A percentile compares a stretch with the other conserved stretches of the same genome.
Evolutionary conservation across 2,329 filamentous ascomycete genomes (phyloP).

Genomic region (Niveomyces coronatus): DNA sequence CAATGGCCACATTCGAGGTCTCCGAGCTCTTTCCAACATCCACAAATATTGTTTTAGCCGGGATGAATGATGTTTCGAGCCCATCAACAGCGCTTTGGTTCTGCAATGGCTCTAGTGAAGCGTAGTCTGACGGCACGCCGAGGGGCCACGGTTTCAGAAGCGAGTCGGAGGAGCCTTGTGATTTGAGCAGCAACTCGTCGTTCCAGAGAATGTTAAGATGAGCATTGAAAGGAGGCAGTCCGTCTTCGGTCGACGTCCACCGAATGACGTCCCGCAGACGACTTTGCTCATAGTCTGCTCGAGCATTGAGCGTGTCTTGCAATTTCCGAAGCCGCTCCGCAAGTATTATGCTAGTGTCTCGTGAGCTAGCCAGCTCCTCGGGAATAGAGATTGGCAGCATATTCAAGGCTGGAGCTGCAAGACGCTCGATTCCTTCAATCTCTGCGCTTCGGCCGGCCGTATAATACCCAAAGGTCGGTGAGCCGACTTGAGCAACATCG

Average conservation of each 20-base stretch:
- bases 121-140: slow-evolving; percentile 2
- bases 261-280: slow-evolving; percentile 3
- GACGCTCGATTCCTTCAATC: slow-evolving; percentile 1
- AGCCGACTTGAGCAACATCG: background rate
- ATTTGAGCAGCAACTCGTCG: background rate
- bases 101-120: slow-evolving; percentile 1
- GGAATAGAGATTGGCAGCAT: slow-evolving; percentile 1
- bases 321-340: slow-evolving; percentile 1
- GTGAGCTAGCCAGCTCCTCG: background rate
- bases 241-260: background rate
- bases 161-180: background rate
- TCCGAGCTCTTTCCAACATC: slow-evolving; percentile 1
- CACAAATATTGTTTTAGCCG: background rate
- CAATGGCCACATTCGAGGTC: background rate
- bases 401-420: background rate
- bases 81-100: background rate
- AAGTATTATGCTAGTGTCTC: background rate
- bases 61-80: background rate
- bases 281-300: slow-evolving; percentile 8
- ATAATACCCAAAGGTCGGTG: background rate
- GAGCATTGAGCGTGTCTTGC: background rate
- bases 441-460: slow-evolving; percentile 1
- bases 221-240: background rate
- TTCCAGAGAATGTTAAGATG: slow-evolving; percentile 2
- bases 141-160: slow-evolving; percentile 1